Percentiles rank a stretch among this genome's conserved stretches.
Conservation (phyloP, 805 yeast species). For the Allodekkera sacchari region DNA sequence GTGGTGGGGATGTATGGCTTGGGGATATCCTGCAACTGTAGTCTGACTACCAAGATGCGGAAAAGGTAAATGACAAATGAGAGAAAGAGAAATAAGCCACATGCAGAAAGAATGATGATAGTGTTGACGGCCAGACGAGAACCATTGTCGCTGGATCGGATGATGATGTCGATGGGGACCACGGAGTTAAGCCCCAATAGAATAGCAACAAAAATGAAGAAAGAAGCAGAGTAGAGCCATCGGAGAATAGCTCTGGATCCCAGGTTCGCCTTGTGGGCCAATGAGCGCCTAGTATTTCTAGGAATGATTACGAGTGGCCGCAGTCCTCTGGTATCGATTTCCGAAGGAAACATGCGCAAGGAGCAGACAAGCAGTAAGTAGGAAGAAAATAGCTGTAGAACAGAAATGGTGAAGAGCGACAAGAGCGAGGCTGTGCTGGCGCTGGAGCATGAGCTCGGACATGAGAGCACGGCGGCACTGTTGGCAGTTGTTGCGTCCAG, state of each 20-base stretch:
- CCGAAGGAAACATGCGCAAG: no score
- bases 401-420: no score
- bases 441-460: no score
- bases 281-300: no score
- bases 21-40: conserved; percentile 69
- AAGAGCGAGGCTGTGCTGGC: no score
- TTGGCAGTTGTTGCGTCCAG: no score
- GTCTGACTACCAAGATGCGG: conserved; percentile 50
- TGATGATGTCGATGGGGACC: conserved; percentile 73
- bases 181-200: conserved; percentile 57
- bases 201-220: conserved; percentile 30
- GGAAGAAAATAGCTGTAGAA: no score
- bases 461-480: no score
- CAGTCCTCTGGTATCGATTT: no score
- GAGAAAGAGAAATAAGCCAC: conserved; percentile 49
- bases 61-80: conserved; percentile 44
- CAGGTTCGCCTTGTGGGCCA: conserved; percentile 1
- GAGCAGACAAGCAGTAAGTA: no score
- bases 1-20: conserved; percentile 64
- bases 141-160: conserved; percentile 41
- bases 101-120: conserved; percentile 68
- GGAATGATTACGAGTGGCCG: no score
- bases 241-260: conserved; percentile 2
- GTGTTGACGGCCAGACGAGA: conserved; percentile 64
- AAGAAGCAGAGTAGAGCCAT: conserved; percentile 40